Base-by-base conservation (phyloP, 352 stramenopile species). In the Phytophthora tubulina region DNA sequence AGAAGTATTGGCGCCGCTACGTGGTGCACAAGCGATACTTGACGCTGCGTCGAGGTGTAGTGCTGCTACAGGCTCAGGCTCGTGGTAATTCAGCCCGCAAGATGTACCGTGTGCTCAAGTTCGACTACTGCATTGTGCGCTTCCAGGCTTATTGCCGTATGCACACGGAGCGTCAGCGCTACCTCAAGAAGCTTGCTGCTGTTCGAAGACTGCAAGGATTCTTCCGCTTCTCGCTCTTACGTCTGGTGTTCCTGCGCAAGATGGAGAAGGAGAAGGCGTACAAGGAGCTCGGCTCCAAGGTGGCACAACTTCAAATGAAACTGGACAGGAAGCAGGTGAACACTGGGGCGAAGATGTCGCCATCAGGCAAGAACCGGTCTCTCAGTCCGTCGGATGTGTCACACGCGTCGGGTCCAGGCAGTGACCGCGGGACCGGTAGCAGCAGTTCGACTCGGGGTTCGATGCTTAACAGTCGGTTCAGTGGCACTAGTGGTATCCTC, bases 191-290 rank as follows among this genome's bases (percentile, higher is more conserved):
- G 36, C 31, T 84, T 21, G 63, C 64, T 7, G 86, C 89, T 7
- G 85, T 81, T 7, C 76, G 61, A 17, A 76, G 80, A 17, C 76
- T 96, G 17, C 89, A 96, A 72, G 77, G 84, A 41, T 96, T 95
- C 44, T 95, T 85, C 68, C 84, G 89, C 44, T 91, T 94, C 58
- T 90, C 83, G 13, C 72, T 94, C 8, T 70, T 94, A 35, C 89
- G 89, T 3, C 70, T 91, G 6, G 86, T 94, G 7, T 94, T 95
- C 59, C 45, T 94, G 50, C 76, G 78, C 15, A 90, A 92, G 36
- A 94, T 96, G 83, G 87, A 92, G 63, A 93, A 93, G 59, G 84
- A 93, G 58, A 91, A 93, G 67, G 81, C 87, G 32, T 89, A 91
- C 63, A 90, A 91, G 44, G 86, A 77, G 30, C 65, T 93, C 27